Conservation (phyloP, 768 basidiomycete species). For the Boletus rex-veris region DNA sequence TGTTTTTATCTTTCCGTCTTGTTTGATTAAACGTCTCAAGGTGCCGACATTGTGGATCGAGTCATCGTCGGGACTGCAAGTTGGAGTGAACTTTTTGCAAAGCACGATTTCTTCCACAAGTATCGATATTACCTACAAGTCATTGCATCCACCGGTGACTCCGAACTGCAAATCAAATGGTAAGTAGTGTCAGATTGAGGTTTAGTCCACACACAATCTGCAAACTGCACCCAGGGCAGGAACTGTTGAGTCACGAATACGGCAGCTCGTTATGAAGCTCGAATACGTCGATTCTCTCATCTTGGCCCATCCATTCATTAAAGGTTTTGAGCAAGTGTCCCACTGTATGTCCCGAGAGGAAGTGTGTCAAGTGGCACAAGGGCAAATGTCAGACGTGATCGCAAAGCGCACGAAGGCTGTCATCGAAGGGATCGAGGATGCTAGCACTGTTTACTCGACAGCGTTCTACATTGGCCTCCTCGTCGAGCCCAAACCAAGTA, state of each 20-base stretch:
- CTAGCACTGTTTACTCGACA: slow-evolving; percentile 86
- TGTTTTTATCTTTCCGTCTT: not conserved
- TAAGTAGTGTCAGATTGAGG: slow-evolving; percentile 34
- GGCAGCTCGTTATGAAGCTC: slow-evolving; percentile 96
- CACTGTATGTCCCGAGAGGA: slow-evolving; percentile 86
- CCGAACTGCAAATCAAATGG: slow-evolving; percentile 93
- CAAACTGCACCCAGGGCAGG: slow-evolving; percentile 57
- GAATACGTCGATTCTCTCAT: slow-evolving; percentile 92
- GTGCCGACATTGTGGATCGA: slow-evolving; percentile 89
- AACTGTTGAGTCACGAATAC: slow-evolving; percentile 95
- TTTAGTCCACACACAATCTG: slow-evolving; percentile 8
- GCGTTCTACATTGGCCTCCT: slow-evolving; percentile 95
- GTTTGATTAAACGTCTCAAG: slow-evolving; percentile 40
- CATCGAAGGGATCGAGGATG: slow-evolving; percentile 70
- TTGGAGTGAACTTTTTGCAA: slow-evolving; percentile 93
- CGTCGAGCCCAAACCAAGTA: slow-evolving; percentile 89
- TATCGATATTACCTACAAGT: slow-evolving; percentile 97
- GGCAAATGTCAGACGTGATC: slow-evolving; percentile 74
- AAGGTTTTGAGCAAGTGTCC: slow-evolving; percentile 85
- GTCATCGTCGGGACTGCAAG: slow-evolving; percentile 78
- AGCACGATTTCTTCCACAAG: slow-evolving; percentile 96
- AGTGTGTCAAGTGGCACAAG: slow-evolving; percentile 82
- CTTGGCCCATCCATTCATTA: slow-evolving; percentile 92
- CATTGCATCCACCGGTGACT: slow-evolving; percentile 81
- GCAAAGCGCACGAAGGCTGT: slow-evolving; percentile 74